Base-by-base conservation (phyloP, 441 rosid species). In the Codiaeum variegatum region DNA sequence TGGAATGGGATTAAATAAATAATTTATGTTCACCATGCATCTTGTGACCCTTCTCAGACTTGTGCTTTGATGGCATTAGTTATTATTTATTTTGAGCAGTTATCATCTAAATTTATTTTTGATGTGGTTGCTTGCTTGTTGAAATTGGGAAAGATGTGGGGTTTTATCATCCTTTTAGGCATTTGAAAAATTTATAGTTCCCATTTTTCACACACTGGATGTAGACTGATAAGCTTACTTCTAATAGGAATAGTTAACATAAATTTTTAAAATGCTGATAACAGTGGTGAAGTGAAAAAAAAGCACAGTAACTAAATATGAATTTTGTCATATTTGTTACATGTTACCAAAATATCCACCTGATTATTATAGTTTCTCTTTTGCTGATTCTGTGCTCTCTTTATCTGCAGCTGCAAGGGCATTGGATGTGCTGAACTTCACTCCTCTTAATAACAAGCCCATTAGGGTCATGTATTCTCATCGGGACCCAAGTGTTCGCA, bases 391-490 rank as follows among this genome's bases (percentile, higher is more conserved):
- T 60, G 18, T 29, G 63, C 16, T 60, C 18, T 62, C 9, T 71
- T 38, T 70, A 38, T 54, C 66, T 38, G 68, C 88, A 93, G 98
- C 98, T 78, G 91, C 91, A 18, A 85, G 88, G 84, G 97, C 97
- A 71, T 46, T 93, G 84, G 93, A 93, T 10, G 26, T 86, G 47
- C 83, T 93, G 63, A 93, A 91, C 73, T 93, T 83, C 81, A 81
- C 91, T 42, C 88, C 87, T 71, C 78, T 93, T 62, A 87, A 88
- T 84, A 91, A 87, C 61, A 91, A 78, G 76, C 86, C 94, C 54
- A 86, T 93, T 18, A 80, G 98, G 84, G 76, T 93, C 67, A 91
- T 90, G 98, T 88, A 87, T 71, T 93, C 97, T 55, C 89, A 84
- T 61, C 90, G 98, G 12, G 97, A 93, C 67, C 97, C 98, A 29